These are phyloP conservation scores for Theobroma grandiflorum DNA, from an alignment of 441 rosid genomes.

Conservation along the genomic window DNA sequence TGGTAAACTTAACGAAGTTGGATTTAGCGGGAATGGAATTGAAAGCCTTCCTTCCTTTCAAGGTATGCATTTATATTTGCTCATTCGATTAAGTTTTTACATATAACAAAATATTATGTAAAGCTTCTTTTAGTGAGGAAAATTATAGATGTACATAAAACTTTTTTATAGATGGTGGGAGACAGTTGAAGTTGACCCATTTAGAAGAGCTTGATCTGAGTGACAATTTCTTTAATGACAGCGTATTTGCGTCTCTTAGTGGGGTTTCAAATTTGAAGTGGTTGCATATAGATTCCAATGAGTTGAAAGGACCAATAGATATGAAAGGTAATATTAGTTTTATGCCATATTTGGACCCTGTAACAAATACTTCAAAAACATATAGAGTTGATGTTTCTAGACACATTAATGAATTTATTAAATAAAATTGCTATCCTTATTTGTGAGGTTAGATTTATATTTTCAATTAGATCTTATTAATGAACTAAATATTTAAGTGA, in stretches of 20 bases:
- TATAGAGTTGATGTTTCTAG: background rate
- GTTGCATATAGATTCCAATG: background rate
- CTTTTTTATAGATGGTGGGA: background rate
- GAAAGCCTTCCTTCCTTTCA: background rate
- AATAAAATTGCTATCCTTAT: too few species aligned
- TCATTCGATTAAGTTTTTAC: background rate
- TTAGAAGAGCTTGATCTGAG: background rate
- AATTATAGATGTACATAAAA: too few species aligned
- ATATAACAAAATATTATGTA: background rate
- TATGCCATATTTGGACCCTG: background rate
- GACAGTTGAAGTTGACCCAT: background rate
- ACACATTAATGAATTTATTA: background rate
- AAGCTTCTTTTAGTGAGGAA: background rate
- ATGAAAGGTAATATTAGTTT: background rate
- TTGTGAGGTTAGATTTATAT: too few species aligned
- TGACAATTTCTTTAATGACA: background rate
- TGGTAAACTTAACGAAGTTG: background rate
- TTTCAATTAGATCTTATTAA: too few species aligned
- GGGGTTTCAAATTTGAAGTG: background rate
- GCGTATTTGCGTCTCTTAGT: background rate
- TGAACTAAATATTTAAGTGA: too few species aligned
- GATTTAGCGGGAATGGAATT: background rate
- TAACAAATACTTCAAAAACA: background rate
- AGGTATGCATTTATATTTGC: background rate
- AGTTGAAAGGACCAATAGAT: background rate